These are phyloP conservation scores for Apium graveolens DNA, from an alignment of 129 eudicot genomes.

Conservation along the genomic window DNA sequence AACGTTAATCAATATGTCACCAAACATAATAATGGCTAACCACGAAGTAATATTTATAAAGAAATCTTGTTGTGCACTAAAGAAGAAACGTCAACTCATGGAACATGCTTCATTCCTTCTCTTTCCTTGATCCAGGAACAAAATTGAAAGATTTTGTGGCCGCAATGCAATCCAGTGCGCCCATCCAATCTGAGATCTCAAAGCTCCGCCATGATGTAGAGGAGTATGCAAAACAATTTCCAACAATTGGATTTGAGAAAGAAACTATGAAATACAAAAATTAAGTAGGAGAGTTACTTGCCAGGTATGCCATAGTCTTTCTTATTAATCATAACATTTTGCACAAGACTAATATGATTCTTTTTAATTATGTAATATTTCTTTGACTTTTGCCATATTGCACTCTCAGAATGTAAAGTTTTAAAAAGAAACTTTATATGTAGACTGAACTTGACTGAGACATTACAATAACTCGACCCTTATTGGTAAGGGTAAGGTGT, in stretches of 20 bases:
- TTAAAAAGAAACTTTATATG: neutral
- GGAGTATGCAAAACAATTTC: constrained; percentile 94
- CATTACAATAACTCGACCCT: neutral
- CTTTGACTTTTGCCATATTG: neutral
- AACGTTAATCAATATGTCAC: neutral
- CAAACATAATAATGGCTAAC: neutral
- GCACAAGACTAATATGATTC: neutral
- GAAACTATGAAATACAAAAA: constrained; percentile 95
- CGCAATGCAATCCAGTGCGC: constrained; percentile 45
- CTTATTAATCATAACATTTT: neutral
- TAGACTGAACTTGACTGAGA: neutral
- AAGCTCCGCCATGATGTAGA: constrained; percentile 87
- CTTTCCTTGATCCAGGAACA: constrained; percentile 51
- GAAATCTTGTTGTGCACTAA: neutral
- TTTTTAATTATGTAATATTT: neutral
- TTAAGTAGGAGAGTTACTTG: constrained; percentile 29
- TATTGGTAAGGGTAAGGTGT: neutral
- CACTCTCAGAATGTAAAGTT: neutral
- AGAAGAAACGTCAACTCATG: neutral
- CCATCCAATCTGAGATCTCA: constrained; percentile 60
- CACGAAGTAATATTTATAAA: neutral
- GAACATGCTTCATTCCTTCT: neutral
- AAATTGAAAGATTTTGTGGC: constrained; percentile 94
- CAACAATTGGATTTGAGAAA: constrained; percentile 96
- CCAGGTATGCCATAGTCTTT: constrained; percentile 24